Evolutionary conservation across 768 basidiomycete genomes (phyloP).

Genomic region (Trametes elegans): DNA sequence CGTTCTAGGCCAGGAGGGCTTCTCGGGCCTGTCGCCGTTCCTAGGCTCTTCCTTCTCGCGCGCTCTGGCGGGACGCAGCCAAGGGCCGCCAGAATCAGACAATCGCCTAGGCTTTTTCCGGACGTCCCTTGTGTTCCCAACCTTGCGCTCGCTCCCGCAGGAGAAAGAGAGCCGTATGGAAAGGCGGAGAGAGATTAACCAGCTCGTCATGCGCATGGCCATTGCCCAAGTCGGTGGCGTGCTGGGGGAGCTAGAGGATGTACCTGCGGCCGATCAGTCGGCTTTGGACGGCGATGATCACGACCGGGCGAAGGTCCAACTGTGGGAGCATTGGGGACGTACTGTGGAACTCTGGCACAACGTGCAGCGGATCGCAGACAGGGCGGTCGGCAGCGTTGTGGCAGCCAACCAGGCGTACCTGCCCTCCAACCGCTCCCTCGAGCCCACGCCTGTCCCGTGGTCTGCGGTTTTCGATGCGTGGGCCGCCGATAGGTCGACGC

Average conservation of each 20-base stretch:
- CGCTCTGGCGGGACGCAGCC: slow-evolving; percentile 11
- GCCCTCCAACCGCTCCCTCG: slow-evolving; percentile 43
- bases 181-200: slow-evolving; percentile 74
- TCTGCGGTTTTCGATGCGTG: slow-evolving; percentile 63
- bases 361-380: slow-evolving; percentile 73
- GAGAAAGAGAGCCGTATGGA: slow-evolving; percentile 59
- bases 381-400: slow-evolving; percentile 67
- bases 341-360: slow-evolving; percentile 66
- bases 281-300: slow-evolving; percentile 22
- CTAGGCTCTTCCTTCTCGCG: slow-evolving; percentile 27
- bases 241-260: slow-evolving; percentile 40
- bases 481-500: slow-evolving; percentile 50
- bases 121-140: slow-evolving; percentile 67
- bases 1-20: slow-evolving; percentile 42
- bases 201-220: slow-evolving; percentile 81
- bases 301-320: slow-evolving; percentile 30
- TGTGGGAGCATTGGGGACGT: slow-evolving; percentile 69
- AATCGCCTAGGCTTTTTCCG: slow-evolving; percentile 54
- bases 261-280: slow-evolving; percentile 18
- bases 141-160: slow-evolving; percentile 46
- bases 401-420: slow-evolving; percentile 26
- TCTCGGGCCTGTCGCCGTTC: slow-evolving; percentile 37
- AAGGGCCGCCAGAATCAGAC: slow-evolving; percentile 15
- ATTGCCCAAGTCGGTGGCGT: slow-evolving; percentile 72
- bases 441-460: slow-evolving; percentile 67